Evolutionary conservation across 192 early-diverging fungal genomes (phyloP).

Genomic region (Backusella circina): DNA sequence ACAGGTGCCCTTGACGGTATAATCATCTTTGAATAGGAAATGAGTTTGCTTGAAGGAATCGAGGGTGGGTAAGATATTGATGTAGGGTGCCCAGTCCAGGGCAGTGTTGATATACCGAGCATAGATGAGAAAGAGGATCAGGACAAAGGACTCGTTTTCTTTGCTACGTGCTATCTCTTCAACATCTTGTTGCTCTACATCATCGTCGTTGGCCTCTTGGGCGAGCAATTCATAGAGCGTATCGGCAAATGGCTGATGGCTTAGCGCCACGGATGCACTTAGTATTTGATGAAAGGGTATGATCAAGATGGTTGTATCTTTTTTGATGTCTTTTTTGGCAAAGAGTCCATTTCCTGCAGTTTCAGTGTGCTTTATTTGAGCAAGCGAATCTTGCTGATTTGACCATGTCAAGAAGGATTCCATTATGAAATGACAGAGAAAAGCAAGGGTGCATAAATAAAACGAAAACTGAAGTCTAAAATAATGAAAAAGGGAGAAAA

Average conservation of each 20-base stretch:
- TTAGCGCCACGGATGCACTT: neutral
- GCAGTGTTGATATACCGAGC: constrained; percentile 12
- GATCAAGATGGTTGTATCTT: neutral
- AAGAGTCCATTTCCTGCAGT: constrained; percentile 23
- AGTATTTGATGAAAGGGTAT: neutral
- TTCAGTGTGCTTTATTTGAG: constrained; percentile 7
- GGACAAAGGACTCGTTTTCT: constrained; percentile 28
- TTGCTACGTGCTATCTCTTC: neutral
- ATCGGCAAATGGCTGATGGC: neutral
- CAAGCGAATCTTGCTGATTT: neutral
- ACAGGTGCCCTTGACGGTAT: constrained; percentile 43
- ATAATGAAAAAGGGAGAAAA: neutral
- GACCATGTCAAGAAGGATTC: constrained; percentile 6
- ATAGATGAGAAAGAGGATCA: constrained; percentile 44
- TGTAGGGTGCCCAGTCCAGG: constrained; percentile 48
- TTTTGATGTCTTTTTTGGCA: neutral
- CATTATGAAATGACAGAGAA: neutral
- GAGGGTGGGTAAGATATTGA: constrained; percentile 52
- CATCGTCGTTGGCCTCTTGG: neutral
- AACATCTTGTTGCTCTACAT: neutral
- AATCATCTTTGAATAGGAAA: constrained; percentile 36
- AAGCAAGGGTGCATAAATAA: neutral
- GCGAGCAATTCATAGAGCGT: neutral
- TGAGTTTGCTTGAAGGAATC: constrained; percentile 31
- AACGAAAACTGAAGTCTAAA: neutral